Conservation (phyloP, 176 grass and related monocot species). For the Microstegium vimineum region DNA sequence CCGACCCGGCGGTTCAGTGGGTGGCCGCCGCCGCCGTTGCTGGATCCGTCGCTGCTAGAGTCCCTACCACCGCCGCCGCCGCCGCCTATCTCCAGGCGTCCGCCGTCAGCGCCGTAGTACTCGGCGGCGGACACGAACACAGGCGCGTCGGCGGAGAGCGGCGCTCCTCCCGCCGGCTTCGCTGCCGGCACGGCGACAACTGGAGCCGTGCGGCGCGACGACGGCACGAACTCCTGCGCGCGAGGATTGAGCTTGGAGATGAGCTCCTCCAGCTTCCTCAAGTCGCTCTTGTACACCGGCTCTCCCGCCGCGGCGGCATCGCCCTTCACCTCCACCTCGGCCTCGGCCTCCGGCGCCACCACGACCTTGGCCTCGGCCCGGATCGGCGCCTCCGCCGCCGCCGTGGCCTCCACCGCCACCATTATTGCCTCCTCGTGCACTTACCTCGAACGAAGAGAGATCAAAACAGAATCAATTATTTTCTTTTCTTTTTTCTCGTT, state of each 20-base stretch:
- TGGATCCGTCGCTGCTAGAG: constrained; percentile 85
- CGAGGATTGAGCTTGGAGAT: constrained; percentile 89
- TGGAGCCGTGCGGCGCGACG: constrained; percentile 30
- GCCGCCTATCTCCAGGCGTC: not conserved
- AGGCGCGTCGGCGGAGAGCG: constrained; percentile 80
- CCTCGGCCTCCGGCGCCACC: not conserved
- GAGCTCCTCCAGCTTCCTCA: constrained; percentile 86
- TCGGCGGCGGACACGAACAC: constrained; percentile 60
- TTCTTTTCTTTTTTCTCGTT: not conserved
- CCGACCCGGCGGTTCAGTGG: constrained; percentile 55
- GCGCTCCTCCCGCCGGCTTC: not conserved
- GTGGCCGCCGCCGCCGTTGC: constrained; percentile 30
- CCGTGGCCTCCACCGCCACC: constrained; percentile 37
- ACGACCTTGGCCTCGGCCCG: constrained; percentile 5
- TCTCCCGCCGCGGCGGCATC: constrained; percentile 7
- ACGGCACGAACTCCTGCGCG: constrained; percentile 91
- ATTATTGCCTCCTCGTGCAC: constrained; percentile 27
- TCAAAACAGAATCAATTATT: not conserved
- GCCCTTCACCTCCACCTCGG: not conserved
- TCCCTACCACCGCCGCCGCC: constrained; percentile 36
- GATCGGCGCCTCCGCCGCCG: constrained; percentile 35
- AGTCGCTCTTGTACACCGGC: constrained; percentile 75
- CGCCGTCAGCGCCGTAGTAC: constrained; percentile 10
- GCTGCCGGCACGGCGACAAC: not conserved
- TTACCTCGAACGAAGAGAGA: not conserved